phyloP scores from a whole-genome alignment of 768 basidiomycete genomes.

The Leccinum rimulosum region DNA sequence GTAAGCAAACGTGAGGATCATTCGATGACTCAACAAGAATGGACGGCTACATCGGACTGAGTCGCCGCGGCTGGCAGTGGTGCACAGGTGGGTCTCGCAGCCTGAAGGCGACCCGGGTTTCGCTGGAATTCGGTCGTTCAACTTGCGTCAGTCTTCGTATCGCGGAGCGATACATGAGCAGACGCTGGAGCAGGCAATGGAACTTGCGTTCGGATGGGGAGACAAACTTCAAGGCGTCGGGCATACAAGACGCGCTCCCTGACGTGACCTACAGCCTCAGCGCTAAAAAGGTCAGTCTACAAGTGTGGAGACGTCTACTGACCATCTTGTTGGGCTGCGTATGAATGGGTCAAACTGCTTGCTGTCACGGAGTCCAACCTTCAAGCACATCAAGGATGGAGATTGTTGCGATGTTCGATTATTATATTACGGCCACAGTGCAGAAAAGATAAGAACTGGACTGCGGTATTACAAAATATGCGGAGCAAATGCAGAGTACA shows the following conservation, averaged over 20 bases:
- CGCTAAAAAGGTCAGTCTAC: neutral
- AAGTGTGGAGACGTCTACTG: constrained; percentile 3
- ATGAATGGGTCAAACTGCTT: neutral
- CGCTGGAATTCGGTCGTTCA: neutral
- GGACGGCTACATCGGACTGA: neutral
- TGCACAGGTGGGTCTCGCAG: neutral
- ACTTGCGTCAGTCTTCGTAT: constrained; percentile 1
- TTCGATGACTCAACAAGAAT: neutral
- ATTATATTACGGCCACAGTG: constrained; percentile 5
- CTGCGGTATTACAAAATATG: constrained; percentile 10
- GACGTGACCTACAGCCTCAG: neutral
- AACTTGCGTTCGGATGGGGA: neutral
- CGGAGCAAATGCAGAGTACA: neutral
- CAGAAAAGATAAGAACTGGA: neutral
- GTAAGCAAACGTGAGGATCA: neutral
- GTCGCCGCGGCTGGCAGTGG: neutral
- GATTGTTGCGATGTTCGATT: neutral
- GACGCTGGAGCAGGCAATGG: neutral
- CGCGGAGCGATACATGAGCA: neutral
- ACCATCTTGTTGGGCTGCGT: constrained; percentile 3
- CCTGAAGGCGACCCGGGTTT: neutral
- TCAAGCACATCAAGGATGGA: neutral
- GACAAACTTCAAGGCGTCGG: neutral
- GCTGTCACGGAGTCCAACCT: neutral
- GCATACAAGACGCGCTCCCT: neutral